Evolutionary conservation across 2,329 filamentous ascomycete genomes (phyloP).

Genomic region (Ceratocystis smalleyi): DNA sequence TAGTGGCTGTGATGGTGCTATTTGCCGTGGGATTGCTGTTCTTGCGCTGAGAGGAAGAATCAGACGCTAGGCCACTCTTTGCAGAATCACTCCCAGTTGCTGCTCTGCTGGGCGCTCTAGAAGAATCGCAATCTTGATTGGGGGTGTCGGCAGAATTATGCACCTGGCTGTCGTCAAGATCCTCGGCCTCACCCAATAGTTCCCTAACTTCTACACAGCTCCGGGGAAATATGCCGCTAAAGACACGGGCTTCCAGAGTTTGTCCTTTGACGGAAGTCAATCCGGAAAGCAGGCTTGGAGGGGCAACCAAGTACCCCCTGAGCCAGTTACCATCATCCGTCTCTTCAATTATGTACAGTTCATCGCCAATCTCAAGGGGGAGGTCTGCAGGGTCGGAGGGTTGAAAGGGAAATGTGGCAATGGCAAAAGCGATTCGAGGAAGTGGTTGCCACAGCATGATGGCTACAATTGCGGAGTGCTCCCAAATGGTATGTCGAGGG

Average conservation of each 20-base stretch:
- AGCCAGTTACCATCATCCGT: constrained; percentile 86
- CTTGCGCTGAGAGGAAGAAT: constrained; percentile 23
- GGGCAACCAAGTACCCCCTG: constrained; percentile 86
- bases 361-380: constrained; percentile 92
- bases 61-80: constrained; percentile 36
- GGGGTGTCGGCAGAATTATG: constrained; percentile 18
- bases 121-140: constrained; percentile 17
- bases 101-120: constrained; percentile 13
- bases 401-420: constrained; percentile 87
- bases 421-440: constrained; percentile 91
- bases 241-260: constrained; percentile 86
- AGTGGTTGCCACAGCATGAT: constrained; percentile 91
- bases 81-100: constrained; percentile 31
- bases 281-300: constrained; percentile 80
- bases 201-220: constrained; percentile 92
- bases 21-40: constrained; percentile 19
- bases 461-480: constrained; percentile 20
- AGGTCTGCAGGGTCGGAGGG: constrained; percentile 78
- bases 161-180: constrained; percentile 31
- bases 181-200: constrained; percentile 61
- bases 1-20: background rate
- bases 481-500: background rate
- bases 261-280: constrained; percentile 83
- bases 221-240: constrained; percentile 93
- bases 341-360: constrained; percentile 97